Base-by-base conservation (phyloP, 2,329 filamentous ascomycete species). In the Fusarium sublunatum region DNA sequence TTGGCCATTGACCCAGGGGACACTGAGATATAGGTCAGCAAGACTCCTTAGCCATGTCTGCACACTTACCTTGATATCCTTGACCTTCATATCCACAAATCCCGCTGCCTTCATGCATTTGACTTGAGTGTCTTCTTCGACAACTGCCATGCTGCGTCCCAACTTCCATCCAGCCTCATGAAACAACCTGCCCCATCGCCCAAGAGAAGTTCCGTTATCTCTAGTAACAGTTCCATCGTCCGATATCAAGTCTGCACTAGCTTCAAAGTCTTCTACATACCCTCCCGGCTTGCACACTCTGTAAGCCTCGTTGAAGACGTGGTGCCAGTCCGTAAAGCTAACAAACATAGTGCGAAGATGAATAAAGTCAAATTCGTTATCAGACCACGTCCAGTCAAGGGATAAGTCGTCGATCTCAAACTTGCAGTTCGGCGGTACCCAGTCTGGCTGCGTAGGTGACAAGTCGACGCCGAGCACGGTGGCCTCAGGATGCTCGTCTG, bases 371-470 rank as follows among this genome's bases (percentile, higher is more conserved):
- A 59, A 59, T 5, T 45, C 29, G 32, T 55, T 49, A 6, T 15
- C 24, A 7, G 44, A 28, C 34, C 34, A 56, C 7, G 45, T 55
- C 56, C 51, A 59, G 7, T 22, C n/a, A 11, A 41, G 29, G 15
- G 44, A 22, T 8, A 56, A n/a, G 9, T 56, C 56, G 8, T 59
- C 58, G 25, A 54, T 47, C 28, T 58, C 49, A 15, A 61, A 61
- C 10, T n/a, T 44, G 36, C 34, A 46, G 19, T 61, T 58, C 7
- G 58, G 47, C 7, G 58, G 54, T 2, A 47, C 26, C 49, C 41
- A 50, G 4, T 43, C 40, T 1, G 49, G 48, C 24, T 61, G 58
- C 7, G 34, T 61, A 12, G 54, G 58, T 12, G 47, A 53, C 15
- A 61, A n/a, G 36, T 61, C 58, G 4, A 44, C 43, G 6, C 58